Evolutionary conservation across 2,329 filamentous ascomycete genomes (phyloP).

Genomic region (Diaporthe capsici): DNA sequence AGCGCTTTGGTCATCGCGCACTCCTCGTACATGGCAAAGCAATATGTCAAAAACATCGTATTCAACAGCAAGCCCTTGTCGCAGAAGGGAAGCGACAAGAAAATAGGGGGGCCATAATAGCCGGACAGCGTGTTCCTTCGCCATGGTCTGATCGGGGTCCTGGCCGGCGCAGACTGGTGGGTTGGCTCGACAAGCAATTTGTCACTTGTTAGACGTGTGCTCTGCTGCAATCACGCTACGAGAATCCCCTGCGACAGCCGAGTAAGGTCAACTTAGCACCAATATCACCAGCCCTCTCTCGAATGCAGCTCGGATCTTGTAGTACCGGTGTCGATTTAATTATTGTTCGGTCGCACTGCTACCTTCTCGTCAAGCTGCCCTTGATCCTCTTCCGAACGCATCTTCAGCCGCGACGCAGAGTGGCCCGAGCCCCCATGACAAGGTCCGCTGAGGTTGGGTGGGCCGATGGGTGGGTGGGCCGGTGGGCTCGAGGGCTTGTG

Average conservation of each 20-base stretch:
- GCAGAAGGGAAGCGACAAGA: neutral
- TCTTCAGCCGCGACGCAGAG: constrained; percentile 25
- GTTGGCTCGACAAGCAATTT: constrained; percentile 14
- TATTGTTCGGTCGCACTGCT: constrained; percentile 22
- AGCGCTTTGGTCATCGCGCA: neutral
- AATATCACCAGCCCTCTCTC: neutral
- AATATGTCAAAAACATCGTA: neutral
- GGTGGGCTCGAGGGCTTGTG: constrained; percentile 35
- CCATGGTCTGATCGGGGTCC: constrained; percentile 21
- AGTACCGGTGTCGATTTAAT: constrained; percentile 29
- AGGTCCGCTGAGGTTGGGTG: constrained; percentile 12
- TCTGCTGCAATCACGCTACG: neutral
- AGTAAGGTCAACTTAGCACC: neutral
- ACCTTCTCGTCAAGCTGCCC: constrained; percentile 4
- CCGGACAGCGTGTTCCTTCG: constrained; percentile 33
- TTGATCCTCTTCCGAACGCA: neutral
- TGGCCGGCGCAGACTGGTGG: constrained; percentile 33
- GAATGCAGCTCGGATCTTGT: constrained; percentile 6
- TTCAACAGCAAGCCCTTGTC: neutral
- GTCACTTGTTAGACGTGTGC: constrained; percentile 4
- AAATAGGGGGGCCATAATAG: neutral
- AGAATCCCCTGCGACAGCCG: constrained; percentile 4
- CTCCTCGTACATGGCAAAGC: neutral
- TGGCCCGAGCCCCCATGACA: constrained; percentile 27
- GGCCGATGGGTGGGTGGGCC: constrained; percentile 6